Evolutionary conservation across 257 asterid genomes (phyloP).

Genomic region (Lycium ferocissimum): DNA sequence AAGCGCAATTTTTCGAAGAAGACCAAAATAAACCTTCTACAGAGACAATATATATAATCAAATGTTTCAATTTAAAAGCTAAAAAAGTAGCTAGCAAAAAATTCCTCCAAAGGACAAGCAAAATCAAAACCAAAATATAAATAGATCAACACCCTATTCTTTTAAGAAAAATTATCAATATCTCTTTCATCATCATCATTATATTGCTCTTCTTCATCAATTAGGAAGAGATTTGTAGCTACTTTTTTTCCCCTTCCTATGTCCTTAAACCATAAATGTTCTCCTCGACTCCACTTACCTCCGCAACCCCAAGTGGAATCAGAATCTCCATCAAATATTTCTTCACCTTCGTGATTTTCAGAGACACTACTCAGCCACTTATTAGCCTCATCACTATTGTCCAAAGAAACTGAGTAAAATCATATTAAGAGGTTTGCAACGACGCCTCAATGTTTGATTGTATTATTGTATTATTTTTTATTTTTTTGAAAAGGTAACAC

Average conservation of each 20-base stretch:
- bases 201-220: not conserved
- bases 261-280: not conserved
- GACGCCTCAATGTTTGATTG: not conserved
- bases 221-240: not conserved
- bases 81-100: not conserved
- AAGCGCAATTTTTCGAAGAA: too few species aligned
- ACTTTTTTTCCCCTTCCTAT: not conserved
- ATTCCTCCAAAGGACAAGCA: not conserved
- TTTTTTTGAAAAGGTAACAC: too few species aligned
- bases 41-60: not conserved
- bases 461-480: too few species aligned
- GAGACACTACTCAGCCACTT: not conserved
- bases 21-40: not conserved
- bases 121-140: constrained; percentile 20
- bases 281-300: not conserved
- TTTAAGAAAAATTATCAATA: not conserved
- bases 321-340: constrained; percentile 4
- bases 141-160: constrained; percentile 11
- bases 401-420: not conserved
- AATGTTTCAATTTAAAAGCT: not conserved
- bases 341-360: not conserved
- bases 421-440: not conserved
- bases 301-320: constrained; percentile 1
- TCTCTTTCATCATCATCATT: too few species aligned
- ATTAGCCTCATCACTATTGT: constrained; percentile 17